Evolutionary conservation across 2,329 filamentous ascomycete genomes (phyloP), one percentile per base, ranked within the genome.

Genomic region (Chrysoporthe deuterocubensis): DNA sequence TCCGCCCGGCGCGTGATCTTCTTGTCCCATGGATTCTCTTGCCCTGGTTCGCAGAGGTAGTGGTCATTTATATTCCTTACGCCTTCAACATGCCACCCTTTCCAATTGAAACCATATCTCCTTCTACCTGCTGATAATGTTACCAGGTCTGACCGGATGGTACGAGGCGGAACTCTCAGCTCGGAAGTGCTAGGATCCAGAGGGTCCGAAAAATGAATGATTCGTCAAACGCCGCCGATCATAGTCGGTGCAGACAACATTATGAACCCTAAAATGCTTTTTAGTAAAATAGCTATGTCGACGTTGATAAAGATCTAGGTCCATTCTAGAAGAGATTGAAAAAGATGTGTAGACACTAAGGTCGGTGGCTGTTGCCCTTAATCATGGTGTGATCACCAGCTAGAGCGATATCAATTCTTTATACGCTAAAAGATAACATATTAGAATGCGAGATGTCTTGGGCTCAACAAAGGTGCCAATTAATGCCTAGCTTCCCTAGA

Each of bases 1-100:
- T 82, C 81, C 78, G 82, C 81, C 6, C 76, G 76, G 11, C 74
- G 74, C 69, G 80, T 80, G 66, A 79, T 75, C 63, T 74, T 76
- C 73, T 80, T 78, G 65, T 81, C 79, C 74, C 75, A 76, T 1
- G 74, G 52, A 57, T 71, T 74, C 69, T 79, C 75, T 43, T 72
- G 72, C 2, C 76, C 76, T 4, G 75, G 71, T 56, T 79, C 76
- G 6, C 71, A 74, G 7, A 81, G 71, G 71, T 78, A 80, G 73
- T 80, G 75, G 72, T 81, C 79, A 68, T 80, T 81, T 50, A 80
- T 81, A 26, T 26, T 26, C 26, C 2, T 26, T 26, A 26, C 26
- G 26, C 26, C 26, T 26, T 26, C 26, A 26, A 26, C 26, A 26
- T 2, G 26, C 26, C 26, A 26, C 48, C 21, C 48, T 11, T 11